Evolutionary conservation across 495 filamentous ascomycete species (phyloP).

Genomic region (Xylaria longipes): DNA sequence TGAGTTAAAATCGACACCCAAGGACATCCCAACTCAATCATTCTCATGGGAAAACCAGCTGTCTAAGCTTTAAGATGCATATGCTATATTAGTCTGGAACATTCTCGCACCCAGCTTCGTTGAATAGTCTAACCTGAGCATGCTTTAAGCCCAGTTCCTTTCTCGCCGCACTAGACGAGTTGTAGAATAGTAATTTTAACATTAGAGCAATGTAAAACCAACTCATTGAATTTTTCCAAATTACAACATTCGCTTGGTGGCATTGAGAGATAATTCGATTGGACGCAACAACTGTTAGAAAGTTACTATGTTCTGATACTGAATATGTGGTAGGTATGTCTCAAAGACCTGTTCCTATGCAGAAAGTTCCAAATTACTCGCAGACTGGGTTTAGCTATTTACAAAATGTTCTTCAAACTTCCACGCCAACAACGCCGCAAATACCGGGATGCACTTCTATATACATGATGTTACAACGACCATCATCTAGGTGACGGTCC

Average conservation of each 20-base stretch:
- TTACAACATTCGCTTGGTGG: not conserved
- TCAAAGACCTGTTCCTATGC: not conserved
- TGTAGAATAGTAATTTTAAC: not conserved
- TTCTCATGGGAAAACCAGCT: not conserved
- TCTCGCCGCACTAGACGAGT: not conserved
- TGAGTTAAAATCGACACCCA: not conserved
- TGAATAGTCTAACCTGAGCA: not conserved
- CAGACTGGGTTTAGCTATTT: not conserved
- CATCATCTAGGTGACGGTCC: constrained; percentile 7
- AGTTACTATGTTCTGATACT: not conserved
- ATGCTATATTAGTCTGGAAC: too few relatives aligned
- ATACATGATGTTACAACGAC: not conserved
- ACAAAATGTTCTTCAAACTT: not conserved
- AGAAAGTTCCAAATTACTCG: not conserved
- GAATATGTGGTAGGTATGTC: not conserved
- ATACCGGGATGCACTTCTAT: not conserved
- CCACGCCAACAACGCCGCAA: not conserved
- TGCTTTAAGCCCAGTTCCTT: not conserved
- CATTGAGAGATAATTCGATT: not conserved
- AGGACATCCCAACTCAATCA: not conserved
- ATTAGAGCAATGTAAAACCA: not conserved
- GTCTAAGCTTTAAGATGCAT: not conserved
- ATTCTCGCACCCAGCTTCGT: not conserved
- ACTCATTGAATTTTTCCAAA: not conserved
- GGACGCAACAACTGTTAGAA: not conserved